Evolutionary conservation across 805 yeast genomes (phyloP).

Genomic region (Nakazawaea ambrosiae): DNA sequence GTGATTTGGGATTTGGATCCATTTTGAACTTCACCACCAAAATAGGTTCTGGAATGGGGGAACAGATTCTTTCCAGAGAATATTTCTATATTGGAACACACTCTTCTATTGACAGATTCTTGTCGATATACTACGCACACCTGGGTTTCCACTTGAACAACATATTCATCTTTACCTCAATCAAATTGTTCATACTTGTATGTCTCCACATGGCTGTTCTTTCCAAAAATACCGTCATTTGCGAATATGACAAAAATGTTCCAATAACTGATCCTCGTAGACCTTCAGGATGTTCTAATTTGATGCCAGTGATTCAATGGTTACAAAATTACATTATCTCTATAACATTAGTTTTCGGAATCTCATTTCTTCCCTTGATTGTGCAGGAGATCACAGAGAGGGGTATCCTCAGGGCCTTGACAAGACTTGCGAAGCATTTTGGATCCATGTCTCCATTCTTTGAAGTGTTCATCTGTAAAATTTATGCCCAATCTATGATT

Average conservation of each 20-base stretch:
- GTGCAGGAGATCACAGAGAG: slow-evolving; percentile 74
- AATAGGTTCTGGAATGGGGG: slow-evolving; percentile 90
- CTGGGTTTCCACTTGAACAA: slow-evolving; percentile 83
- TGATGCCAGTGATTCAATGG: slow-evolving; percentile 68
- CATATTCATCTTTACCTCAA: slow-evolving; percentile 63
- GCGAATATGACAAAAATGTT: slow-evolving; percentile 49
- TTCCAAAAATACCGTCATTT: slow-evolving; percentile 52
- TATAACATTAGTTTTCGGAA: slow-evolving; percentile 65
- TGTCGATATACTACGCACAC: slow-evolving; percentile 78
- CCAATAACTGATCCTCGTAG: slow-evolving; percentile 56
- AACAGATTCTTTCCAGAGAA: slow-evolving; percentile 77
- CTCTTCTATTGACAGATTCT: slow-evolving; percentile 68
- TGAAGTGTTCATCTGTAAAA: slow-evolving; percentile 73
- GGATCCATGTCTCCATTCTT: slow-evolving; percentile 69
- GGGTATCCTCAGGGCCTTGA: slow-evolving; percentile 64
- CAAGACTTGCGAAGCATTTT: slow-evolving; percentile 59
- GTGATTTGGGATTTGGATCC: slow-evolving; percentile 81
- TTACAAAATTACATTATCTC: slow-evolving; percentile 65
- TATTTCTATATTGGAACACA: slow-evolving; percentile 75
- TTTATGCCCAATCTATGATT: slow-evolving; percentile 63
- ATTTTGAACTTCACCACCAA: slow-evolving; percentile 77
- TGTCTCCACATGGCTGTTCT: slow-evolving; percentile 57
- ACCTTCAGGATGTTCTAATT: slow-evolving; percentile 67
- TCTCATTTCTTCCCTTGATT: slow-evolving; percentile 67
- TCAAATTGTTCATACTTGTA: slow-evolving; percentile 54